Evolutionary conservation across 176 grass and related monocot genomes (phyloP), one percentile per base, ranked within the genome.

Genomic region (Raddia distichophylla): DNA sequence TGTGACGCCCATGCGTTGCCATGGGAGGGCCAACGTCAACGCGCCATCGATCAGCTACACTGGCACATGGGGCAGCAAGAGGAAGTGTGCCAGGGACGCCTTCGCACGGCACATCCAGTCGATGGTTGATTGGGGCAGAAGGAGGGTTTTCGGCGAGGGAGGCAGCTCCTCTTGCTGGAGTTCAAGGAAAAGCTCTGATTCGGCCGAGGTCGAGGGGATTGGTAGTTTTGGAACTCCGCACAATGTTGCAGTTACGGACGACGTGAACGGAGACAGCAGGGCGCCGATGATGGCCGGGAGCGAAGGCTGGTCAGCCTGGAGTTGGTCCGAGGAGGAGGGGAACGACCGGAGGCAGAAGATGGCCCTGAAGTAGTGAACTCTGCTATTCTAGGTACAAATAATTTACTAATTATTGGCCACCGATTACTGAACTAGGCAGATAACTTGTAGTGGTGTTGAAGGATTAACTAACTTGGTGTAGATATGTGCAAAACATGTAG

Each of bases 21-120:
- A 16, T 3, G 12, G 49, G 27, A 27, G 27, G 27, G 27, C 27
- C 77, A 57, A 1, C 37, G 33, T 27, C 46, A 52, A 33, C 35
- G 60, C n/a, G 59, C 33, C 49, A n/a, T 6, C 77, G 51, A 20
- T 48, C 11, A 17, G 68, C 68, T 61, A 33, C 15, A 53, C 32
- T 48, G 42, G 67, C 58, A 46, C 65, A 22, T 37, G 68, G 58
- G 60, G 68, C 6, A 6, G 69, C 60, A 80, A 86, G 68, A 80
- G 76, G 60, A 80, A 74, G n/a, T 86, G 60, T 27, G 49, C 60
- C 1, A 49, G 84, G 48, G 76, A 74, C 1, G 49, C n/a, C 5
- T 16, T 14, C 5, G 37, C 34, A 47, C 47, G 75, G 8, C 54
- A 57, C 22, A 45, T 59, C 17, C 64, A 5, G 19, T 10, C 48